Base-by-base conservation (phyloP, 2,329 filamentous ascomycete genomes). In the Aspergillus ochraceoroseus region DNA sequence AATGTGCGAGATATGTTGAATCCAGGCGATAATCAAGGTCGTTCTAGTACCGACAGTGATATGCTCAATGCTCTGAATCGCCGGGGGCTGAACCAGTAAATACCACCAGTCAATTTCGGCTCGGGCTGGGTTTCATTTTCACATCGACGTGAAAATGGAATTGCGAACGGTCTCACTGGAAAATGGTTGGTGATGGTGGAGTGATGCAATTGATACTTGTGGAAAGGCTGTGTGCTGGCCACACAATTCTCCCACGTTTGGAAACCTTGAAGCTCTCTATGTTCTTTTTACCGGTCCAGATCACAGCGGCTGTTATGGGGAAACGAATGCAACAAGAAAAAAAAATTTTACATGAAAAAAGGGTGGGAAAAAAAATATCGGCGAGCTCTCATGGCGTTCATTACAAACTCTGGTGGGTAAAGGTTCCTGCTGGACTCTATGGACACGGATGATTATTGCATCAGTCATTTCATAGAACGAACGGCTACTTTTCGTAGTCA, bases 1-100 rank as follows among this genome's bases (percentile, higher is more conserved):
- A 70, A 68, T 40, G 69, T 73, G 29, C 65, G 69, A 30, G 70
- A 72, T 43, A 70, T 73, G 63, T 54, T 73, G 20, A 70, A 67
- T 32, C 66, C 67, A 1, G 58, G 62, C 22, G 65, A 68, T 38
- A 55, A 59, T 41, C 54, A 58, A 14, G 60, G 63, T 17, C 66
- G 70, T 19, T 67, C 64, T 27, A 70, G 64, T 43, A 68, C 66
- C 18, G 70, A 73, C 52, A 73, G 67, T 45, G 67, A 71, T 41
- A 73, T 73, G 70, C 62, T 73, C 26, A 72, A 69, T 50, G 65
- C 66, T 20, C 52, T 71, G 34, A 67, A 70, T 43, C 65, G 67
- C 35, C 61, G 64, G 32, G 66, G 64, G 4, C 51, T 63, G 30
- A 53, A 55, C 30, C 53, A 62, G 51, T 58, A 59, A 47, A n/a